Evolutionary conservation across 2,329 filamentous ascomycete genomes (phyloP).

Genomic region (Trichoderma gracile): DNA sequence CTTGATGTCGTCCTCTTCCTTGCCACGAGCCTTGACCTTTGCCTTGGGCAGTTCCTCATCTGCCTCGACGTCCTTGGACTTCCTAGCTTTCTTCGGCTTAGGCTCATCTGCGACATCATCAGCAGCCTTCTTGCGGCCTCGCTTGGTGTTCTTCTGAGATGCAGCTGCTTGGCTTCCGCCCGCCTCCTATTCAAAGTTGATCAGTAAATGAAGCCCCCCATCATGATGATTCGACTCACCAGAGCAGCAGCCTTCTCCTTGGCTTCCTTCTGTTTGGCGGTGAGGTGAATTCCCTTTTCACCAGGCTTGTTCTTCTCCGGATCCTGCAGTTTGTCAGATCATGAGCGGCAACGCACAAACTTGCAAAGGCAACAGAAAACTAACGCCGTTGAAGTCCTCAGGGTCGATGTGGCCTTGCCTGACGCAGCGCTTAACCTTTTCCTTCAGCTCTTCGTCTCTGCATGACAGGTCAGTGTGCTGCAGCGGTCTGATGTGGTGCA

Average conservation of each 20-base stretch:
- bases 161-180: conserved; percentile 35
- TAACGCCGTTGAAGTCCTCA: conserved; percentile 85
- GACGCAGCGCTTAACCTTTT: conserved; percentile 72
- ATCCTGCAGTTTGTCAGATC: conserved; percentile 55
- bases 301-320: conserved; percentile 71
- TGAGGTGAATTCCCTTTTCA: conserved; percentile 61
- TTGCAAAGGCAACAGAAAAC: conserved; percentile 39
- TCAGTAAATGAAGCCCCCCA: conserved; percentile 25
- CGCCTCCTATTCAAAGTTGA: conserved; percentile 13
- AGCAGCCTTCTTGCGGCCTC: conserved; percentile 40
- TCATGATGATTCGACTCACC: conserved; percentile 25
- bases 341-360: conserved; percentile 14
- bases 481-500: background rate
- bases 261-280: conserved; percentile 41
- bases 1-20: conserved; percentile 12
- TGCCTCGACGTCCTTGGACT: conserved; percentile 33
- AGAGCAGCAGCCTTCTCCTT: conserved; percentile 37
- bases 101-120: conserved; percentile 39
- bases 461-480: background rate
- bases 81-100: conserved; percentile 42
- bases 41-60: conserved; percentile 32
- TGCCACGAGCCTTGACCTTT: conserved; percentile 29
- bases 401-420: conserved; percentile 78
- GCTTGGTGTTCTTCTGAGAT: conserved; percentile 36
- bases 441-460: conserved; percentile 60